Conservation (phyloP, 176 grass and related monocot genomes). For the Cenchrus purpureus region DNA sequence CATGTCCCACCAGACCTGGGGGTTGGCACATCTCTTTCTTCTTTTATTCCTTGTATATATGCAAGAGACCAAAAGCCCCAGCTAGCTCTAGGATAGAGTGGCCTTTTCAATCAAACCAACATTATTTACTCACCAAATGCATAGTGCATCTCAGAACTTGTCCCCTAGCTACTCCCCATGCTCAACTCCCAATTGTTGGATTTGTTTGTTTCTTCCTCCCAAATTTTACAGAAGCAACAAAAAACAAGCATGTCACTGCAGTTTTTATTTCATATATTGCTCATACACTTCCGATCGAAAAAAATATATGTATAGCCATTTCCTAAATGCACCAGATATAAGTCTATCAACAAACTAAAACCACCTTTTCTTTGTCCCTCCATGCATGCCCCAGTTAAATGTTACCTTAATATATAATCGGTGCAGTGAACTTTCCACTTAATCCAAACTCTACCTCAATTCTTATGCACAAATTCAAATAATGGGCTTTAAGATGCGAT, state of each 20-base stretch:
- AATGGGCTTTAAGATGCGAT: too few relatives aligned
- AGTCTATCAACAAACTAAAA: background rate
- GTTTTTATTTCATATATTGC: background rate
- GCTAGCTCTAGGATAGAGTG: constrained; percentile 18
- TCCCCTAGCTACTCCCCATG: background rate
- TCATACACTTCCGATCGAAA: background rate
- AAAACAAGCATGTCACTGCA: background rate
- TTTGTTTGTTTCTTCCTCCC: constrained; percentile 17
- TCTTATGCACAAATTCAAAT: too few relatives aligned
- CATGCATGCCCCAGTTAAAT: too few relatives aligned
- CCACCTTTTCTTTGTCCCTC: too few relatives aligned
- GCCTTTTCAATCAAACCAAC: constrained; percentile 29
- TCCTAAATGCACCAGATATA: background rate
- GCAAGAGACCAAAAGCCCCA: constrained; percentile 32
- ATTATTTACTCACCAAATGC: constrained; percentile 12
- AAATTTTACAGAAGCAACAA: background rate
- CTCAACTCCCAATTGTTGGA: background rate
- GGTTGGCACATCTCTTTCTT: constrained; percentile 41
- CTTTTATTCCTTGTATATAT: constrained; percentile 42
- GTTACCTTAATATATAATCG: too few relatives aligned
- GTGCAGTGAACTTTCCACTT: too few relatives aligned
- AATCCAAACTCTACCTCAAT: too few relatives aligned
- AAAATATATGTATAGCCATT: background rate
- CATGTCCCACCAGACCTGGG: constrained; percentile 11
- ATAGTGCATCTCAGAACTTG: constrained; percentile 29